Conservation (phyloP, 108 stramenopile species). For the Pseudonitzschia multistriata region DNA sequence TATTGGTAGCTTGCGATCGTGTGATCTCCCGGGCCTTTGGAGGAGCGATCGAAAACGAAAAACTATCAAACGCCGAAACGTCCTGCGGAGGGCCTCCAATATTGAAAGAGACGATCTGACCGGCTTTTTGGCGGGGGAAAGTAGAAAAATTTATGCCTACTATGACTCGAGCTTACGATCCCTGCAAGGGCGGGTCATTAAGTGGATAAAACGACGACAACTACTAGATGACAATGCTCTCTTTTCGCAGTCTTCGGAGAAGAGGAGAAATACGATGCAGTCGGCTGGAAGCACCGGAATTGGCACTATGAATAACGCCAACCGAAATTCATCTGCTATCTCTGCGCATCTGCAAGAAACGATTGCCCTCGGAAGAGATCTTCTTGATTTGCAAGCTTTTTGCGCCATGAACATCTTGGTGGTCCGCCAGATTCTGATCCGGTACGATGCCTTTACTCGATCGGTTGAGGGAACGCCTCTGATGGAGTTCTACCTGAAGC, state of each 20-base stretch:
- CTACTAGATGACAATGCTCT: no score
- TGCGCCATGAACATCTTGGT: slow-evolving; percentile 59
- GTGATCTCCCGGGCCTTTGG: slow-evolving; percentile 9
- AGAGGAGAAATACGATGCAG: not conserved
- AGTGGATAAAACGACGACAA: not conserved
- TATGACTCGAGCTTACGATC: slow-evolving; percentile 28
- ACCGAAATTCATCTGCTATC: no score
- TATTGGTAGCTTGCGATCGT: no score
- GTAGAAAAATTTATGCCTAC: slow-evolving; percentile 33
- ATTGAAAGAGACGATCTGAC: slow-evolving; percentile 42
- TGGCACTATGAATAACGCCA: not conserved
- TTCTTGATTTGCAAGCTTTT: slow-evolving; percentile 70
- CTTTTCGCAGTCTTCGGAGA: not conserved
- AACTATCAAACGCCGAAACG: slow-evolving; percentile 19
- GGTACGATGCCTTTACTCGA: slow-evolving; percentile 68
- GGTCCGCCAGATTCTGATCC: slow-evolving; percentile 59
- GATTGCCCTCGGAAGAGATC: slow-evolving; percentile 33
- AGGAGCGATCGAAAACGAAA: not conserved
- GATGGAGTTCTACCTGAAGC: slow-evolving; percentile 58
- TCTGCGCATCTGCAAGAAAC: not conserved
- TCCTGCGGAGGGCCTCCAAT: slow-evolving; percentile 35
- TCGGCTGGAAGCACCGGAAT: not conserved
- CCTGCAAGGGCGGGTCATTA: not conserved
- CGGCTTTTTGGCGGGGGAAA: slow-evolving; percentile 37
- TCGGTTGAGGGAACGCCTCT: slow-evolving; percentile 59